Conservation (phyloP, 352 stramenopile genomes). For the Globisporangium cederbergense region DNA sequence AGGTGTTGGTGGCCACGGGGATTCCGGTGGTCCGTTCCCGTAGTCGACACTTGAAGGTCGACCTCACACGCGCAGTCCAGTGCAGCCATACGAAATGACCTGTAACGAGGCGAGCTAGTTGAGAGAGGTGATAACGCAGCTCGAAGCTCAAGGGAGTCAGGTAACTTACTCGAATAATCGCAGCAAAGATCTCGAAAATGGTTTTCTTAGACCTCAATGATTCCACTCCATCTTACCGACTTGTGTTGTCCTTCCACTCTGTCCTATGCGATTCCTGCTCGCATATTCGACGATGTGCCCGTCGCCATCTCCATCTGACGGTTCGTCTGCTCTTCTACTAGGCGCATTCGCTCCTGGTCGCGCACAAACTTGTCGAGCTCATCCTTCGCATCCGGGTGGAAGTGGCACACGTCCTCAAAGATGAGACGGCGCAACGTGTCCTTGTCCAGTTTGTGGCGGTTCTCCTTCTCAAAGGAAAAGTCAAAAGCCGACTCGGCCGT, state of each 20-base stretch:
- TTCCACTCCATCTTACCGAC: too few species aligned
- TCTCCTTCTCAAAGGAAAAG: slow-evolving; percentile 81
- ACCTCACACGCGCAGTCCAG: too few species aligned
- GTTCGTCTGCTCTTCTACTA: slow-evolving; percentile 20
- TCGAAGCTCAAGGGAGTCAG: too few species aligned
- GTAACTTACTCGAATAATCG: too few species aligned
- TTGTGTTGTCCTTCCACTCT: neutral
- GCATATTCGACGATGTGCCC: neutral
- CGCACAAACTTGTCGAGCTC: slow-evolving; percentile 53
- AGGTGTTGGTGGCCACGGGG: too few species aligned
- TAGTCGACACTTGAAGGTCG: too few species aligned
- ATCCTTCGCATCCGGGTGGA: slow-evolving; percentile 63
- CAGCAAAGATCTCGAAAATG: too few species aligned
- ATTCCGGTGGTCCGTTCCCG: too few species aligned
- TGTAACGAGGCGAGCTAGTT: too few species aligned
- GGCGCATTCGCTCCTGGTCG: slow-evolving; percentile 43
- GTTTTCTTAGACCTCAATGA: too few species aligned
- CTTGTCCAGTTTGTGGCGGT: slow-evolving; percentile 64
- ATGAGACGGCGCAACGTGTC: slow-evolving; percentile 75
- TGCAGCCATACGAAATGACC: too few species aligned
- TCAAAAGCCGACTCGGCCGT: slow-evolving; percentile 54
- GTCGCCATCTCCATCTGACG: slow-evolving; percentile 1
- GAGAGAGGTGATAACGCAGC: too few species aligned
- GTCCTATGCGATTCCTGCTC: slow-evolving; percentile 12
- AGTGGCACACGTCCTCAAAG: slow-evolving; percentile 85